Evolutionary conservation across 257 asterid genomes (phyloP), one percentile per base, ranked within the genome.

Genomic region (Ehretia macrophylla): DNA sequence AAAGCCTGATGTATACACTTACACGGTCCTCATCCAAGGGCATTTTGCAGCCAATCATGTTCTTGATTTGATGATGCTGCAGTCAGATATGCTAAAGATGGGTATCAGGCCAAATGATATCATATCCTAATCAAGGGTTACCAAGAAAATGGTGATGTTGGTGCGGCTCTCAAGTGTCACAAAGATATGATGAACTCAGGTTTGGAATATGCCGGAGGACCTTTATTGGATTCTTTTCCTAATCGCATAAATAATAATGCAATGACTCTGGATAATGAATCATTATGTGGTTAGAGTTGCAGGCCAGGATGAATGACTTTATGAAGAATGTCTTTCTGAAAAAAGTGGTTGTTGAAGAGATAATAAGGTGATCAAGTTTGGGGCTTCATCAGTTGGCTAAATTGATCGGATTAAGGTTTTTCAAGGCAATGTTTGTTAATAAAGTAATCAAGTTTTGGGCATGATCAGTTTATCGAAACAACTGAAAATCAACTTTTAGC

Each of bases 11-110:
- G 52, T 62, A 0, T 45, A 50, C 23, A 83, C 85, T 62, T 85
- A 85, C 66, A 74, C 66, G 16, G 76, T 67, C 13, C 48, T 85
- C 10, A 9, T 83, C 12, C 68, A 54, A 50, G 82, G 80, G 64
- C 87, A 83, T 76, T 83, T 70, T 55, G 65, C 51, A 17, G 68
- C 47, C 40, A 78, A 72, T 66, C 81, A 60, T 32, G 68, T 70
- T 39, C 47, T 69, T 54, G 64, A 72, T 64, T 90, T 71, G 55
- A 73, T 77, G 84, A 80, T 85, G 87, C 60, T 88, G 58, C 92
- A 88, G 58, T 94, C 95, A 18, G 95, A 88, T 66, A 73, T 83
- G 90, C 14, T 83, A 32, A 85, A 88, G 90, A 69, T 55, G 54
- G 94, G 88, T 4, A 46, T 66, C 22, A 59, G 77, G 58, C 77